Evolutionary conservation across 257 asterid genomes (phyloP), one percentile per base, ranked within the genome.

Genomic region (Verbena officinalis): DNA sequence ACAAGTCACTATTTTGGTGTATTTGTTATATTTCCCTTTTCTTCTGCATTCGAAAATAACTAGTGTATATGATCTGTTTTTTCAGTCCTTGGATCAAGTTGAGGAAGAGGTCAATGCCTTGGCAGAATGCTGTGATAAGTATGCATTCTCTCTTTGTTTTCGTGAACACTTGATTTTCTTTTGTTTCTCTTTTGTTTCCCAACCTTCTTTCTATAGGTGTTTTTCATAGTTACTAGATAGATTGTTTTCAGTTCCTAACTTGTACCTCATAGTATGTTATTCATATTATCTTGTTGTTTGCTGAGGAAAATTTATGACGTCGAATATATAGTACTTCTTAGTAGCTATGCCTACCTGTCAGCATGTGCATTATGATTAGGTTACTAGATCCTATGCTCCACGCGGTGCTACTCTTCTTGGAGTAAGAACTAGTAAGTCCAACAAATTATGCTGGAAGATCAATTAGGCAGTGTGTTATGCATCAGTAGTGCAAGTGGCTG

Each of bases 91-190:
- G 92, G 96, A 93, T 76, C 89, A 69, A 52, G 97, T 93, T 34
- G 99, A 93, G 74, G 89, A 86, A 64, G 99, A 93, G 83, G 99
- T 93, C 21, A 83, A 79, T 84, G 84, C 87, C 23, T 80, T 93
- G 80, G 95, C 89, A 8, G 94, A 90, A 67, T 90, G 97, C 46
- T 93, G 99, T 52, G 96, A 93, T 70, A 90, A 84, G 97, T 93
- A 84, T 55, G 84, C 55, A 48, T 43, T 7, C 76, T 61, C 22
- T 55, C 59, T 50, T 72, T 19, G 30, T 56, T 55, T 59, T 53
- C 46, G 50, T 15, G 33, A 58, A 10, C n/a, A 15, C 57, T 45
- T 60, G 33, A 39, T 44, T 56, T 55, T 53, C 30, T 27, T 65
- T 62, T 11, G 16, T 59, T n/a, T 55, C 55, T 27, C n/a, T n/a